phyloP scores from a whole-genome alignment of 1,284 basidiomycete species.

The Apiotrichum montevideense region DNA sequence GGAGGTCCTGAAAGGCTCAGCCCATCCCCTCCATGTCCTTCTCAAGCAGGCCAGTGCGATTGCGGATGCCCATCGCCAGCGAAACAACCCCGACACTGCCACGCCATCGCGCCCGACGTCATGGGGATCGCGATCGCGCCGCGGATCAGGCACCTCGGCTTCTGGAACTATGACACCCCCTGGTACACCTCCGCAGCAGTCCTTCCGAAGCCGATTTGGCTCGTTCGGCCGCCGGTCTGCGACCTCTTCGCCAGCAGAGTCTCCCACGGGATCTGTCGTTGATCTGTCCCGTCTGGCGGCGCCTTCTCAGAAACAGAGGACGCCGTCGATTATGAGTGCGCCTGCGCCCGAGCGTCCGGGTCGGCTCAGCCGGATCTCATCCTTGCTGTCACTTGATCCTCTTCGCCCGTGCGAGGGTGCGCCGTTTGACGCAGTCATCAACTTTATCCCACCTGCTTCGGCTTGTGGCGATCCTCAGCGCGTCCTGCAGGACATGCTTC shows the following conservation, averaged over 20 bases:
- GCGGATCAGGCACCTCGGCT: conserved; percentile 9
- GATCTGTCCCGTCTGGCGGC: conserved; percentile 7
- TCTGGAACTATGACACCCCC: conserved; percentile 3
- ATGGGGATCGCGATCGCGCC: conserved; percentile 6
- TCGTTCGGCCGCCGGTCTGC: not conserved
- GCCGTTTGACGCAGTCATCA: conserved; percentile 35
- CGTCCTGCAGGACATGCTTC: conserved; percentile 33
- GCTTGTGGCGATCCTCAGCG: conserved; percentile 15
- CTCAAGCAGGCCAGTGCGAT: conserved; percentile 23
- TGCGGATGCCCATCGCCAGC: conserved; percentile 23
- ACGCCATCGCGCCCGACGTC: not conserved
- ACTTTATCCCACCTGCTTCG: conserved; percentile 28
- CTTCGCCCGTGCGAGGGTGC: conserved; percentile 8
- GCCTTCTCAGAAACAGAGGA: not conserved
- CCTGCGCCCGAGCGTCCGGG: not conserved
- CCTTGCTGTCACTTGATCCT: conserved; percentile 3
- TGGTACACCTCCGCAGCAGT: not conserved
- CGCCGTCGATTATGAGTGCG: not conserved
- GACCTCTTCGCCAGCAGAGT: conserved; percentile 1
- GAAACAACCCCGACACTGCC: not conserved
- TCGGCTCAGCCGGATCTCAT: conserved; percentile 4
- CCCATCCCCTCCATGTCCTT: conserved; percentile 22
- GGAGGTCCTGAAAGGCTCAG: not conserved
- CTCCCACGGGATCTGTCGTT: conserved; percentile 1
- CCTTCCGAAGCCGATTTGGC: not conserved